Evolutionary conservation across 441 rosid genomes (phyloP).

Genomic region (Euphorbia schlechtendalii): DNA sequence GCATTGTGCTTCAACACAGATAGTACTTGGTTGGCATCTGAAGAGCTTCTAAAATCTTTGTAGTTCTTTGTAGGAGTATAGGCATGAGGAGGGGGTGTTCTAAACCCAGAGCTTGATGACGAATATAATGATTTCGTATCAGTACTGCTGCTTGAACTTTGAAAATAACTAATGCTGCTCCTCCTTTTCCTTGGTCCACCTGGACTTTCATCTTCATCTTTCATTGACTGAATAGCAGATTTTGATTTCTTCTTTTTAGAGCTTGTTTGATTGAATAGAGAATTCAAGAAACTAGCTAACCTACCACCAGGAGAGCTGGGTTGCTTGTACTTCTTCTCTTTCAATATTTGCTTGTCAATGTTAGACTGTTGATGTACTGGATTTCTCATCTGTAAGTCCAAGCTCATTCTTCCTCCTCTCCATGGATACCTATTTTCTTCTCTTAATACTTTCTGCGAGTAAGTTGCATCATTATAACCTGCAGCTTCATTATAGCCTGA

Average conservation of each 20-base stretch:
- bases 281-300: constrained; percentile 88
- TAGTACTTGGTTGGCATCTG: constrained; percentile 41
- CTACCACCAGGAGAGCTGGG: constrained; percentile 91
- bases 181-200: constrained; percentile 68
- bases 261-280: constrained; percentile 65
- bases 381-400: constrained; percentile 51
- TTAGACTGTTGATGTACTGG: constrained; percentile 32
- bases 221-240: constrained; percentile 38
- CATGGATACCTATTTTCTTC: constrained; percentile 40
- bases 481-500: constrained; percentile 59
- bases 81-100: constrained; percentile 64
- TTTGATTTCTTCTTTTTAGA: constrained; percentile 68
- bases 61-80: constrained; percentile 57
- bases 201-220: constrained; percentile 58
- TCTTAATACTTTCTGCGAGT: constrained; percentile 35
- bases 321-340: constrained; percentile 71
- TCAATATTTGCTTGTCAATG: constrained; percentile 38
- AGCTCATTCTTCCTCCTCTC: constrained; percentile 61
- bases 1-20: constrained; percentile 26
- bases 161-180: constrained; percentile 83
- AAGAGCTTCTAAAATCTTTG: constrained; percentile 44
- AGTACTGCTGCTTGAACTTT: constrained; percentile 38
- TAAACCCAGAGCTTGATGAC: constrained; percentile 64
- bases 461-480: constrained; percentile 25
- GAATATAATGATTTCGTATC: constrained; percentile 49